phyloP scores from a whole-genome alignment of 2,329 filamentous ascomycete species.

The Colletotrichum cereale region DNA sequence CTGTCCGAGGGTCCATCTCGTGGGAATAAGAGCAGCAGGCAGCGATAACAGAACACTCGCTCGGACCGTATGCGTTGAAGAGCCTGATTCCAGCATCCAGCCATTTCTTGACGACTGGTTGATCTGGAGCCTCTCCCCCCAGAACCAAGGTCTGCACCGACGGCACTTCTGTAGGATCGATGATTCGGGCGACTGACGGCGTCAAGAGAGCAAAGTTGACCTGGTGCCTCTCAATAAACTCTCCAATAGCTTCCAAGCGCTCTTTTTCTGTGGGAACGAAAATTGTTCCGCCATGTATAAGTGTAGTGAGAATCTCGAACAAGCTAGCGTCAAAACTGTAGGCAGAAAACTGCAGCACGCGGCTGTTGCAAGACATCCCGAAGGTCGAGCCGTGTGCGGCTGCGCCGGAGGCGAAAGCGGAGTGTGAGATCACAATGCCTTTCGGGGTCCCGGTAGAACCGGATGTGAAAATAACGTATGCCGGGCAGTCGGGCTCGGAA shows the following conservation, averaged over 20 bases:
- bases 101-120: slow-evolving; percentile 37
- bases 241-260: slow-evolving; percentile 43
- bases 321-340: slow-evolving; percentile 56
- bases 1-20: slow-evolving; percentile 15
- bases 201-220: slow-evolving; percentile 23
- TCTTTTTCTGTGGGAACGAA: slow-evolving; percentile 56
- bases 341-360: slow-evolving; percentile 45
- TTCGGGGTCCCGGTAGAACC: slow-evolving; percentile 63
- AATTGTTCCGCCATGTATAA: slow-evolving; percentile 53
- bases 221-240: slow-evolving; percentile 1
- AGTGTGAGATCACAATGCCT: slow-evolving; percentile 54
- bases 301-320: slow-evolving; percentile 51
- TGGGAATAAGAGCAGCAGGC: slow-evolving; percentile 47
- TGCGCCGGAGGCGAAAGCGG: slow-evolving; percentile 42
- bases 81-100: slow-evolving; percentile 43
- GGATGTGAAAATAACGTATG: slow-evolving; percentile 54
- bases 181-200: slow-evolving; percentile 31
- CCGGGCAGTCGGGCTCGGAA: slow-evolving; percentile 36
- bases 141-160: slow-evolving; percentile 13
- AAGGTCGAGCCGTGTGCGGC: slow-evolving; percentile 34
- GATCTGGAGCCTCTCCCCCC: slow-evolving; percentile 27
- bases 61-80: slow-evolving; percentile 46
- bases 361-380: slow-evolving; percentile 6
- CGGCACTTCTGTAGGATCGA: slow-evolving; percentile 8
- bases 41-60: slow-evolving; percentile 59